phyloP scores from a whole-genome alignment of 1,139 yeast genomes.

The Geotrichum reessii region DNA sequence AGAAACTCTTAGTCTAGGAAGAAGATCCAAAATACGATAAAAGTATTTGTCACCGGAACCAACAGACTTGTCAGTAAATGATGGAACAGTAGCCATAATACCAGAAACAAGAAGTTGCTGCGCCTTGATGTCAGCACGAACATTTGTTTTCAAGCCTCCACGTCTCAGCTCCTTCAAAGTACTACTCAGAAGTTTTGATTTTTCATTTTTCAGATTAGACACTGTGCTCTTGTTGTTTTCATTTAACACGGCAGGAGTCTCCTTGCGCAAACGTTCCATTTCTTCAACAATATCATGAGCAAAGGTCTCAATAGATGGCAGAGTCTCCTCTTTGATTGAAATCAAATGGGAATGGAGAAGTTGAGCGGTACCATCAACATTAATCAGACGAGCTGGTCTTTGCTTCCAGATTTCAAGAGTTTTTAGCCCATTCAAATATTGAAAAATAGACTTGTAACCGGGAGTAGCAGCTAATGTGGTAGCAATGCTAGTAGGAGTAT shows the following conservation, averaged over 20 bases:
- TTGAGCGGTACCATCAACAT: constrained; percentile 41
- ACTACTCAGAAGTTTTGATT: constrained; percentile 70
- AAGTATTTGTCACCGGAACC: constrained; percentile 55
- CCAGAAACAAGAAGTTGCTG: constrained; percentile 58
- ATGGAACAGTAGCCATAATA: constrained; percentile 51
- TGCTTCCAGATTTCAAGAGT: constrained; percentile 45
- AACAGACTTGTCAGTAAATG: constrained; percentile 42
- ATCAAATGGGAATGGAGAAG: constrained; percentile 23
- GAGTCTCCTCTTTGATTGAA: constrained; percentile 22
- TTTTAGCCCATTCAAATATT: constrained; percentile 25
- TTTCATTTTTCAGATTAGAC: constrained; percentile 72
- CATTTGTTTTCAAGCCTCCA: constrained; percentile 66
- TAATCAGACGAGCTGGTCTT: constrained; percentile 53
- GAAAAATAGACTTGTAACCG: constrained; percentile 16
- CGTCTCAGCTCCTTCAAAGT: constrained; percentile 65
- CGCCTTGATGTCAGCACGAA: constrained; percentile 58
- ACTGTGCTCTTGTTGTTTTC: constrained; percentile 72
- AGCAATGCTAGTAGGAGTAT: constrained; percentile 21
- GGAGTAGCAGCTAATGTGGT: constrained; percentile 7
- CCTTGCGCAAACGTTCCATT: constrained; percentile 59
- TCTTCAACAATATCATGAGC: constrained; percentile 52
- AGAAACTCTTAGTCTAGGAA: constrained; percentile 71
- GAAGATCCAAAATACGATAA: constrained; percentile 65
- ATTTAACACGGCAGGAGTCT: constrained; percentile 66
- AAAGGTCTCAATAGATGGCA: constrained; percentile 46